Conservation (phyloP, 164 flowering plant genomes). For the Macadamia integrifolia region DNA sequence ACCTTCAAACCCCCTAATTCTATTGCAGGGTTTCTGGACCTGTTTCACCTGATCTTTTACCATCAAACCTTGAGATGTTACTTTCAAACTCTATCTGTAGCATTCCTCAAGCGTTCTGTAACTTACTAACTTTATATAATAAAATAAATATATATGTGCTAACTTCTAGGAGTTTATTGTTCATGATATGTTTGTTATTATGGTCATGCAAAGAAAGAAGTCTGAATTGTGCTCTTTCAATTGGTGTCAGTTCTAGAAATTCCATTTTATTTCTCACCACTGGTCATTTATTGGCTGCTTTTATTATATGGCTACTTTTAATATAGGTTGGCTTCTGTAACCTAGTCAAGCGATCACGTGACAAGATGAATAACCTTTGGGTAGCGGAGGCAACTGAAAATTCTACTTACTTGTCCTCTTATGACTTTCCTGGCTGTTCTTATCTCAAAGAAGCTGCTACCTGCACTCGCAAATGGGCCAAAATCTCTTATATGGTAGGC, state of each 20-base stretch:
- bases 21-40: too few relatives aligned
- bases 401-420: constrained; percentile 49
- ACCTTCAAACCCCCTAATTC: too few relatives aligned
- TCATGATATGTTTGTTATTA: too few relatives aligned
- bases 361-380: constrained; percentile 71
- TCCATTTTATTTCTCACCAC: neutral
- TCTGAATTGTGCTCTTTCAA: neutral
- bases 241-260: neutral
- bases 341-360: constrained; percentile 65
- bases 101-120: too few relatives aligned
- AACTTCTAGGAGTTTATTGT: too few relatives aligned
- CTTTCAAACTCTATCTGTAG: too few relatives aligned
- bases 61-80: too few relatives aligned
- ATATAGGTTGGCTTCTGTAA: constrained; percentile 79
- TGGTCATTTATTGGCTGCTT: neutral
- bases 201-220: too few relatives aligned
- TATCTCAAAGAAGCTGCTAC: constrained; percentile 68
- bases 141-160: too few relatives aligned
- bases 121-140: too few relatives aligned
- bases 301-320: neutral
- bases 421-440: constrained; percentile 32
- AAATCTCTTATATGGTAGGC: constrained; percentile 43
- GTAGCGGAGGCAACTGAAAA: constrained; percentile 91
- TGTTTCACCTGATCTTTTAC: too few relatives aligned
- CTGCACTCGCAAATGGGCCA: constrained; percentile 54